These are phyloP conservation scores for Pseudocercospora fijiensis DNA, from an alignment of 2,329 filamentous ascomycete species.

Conservation along the genomic window DNA sequence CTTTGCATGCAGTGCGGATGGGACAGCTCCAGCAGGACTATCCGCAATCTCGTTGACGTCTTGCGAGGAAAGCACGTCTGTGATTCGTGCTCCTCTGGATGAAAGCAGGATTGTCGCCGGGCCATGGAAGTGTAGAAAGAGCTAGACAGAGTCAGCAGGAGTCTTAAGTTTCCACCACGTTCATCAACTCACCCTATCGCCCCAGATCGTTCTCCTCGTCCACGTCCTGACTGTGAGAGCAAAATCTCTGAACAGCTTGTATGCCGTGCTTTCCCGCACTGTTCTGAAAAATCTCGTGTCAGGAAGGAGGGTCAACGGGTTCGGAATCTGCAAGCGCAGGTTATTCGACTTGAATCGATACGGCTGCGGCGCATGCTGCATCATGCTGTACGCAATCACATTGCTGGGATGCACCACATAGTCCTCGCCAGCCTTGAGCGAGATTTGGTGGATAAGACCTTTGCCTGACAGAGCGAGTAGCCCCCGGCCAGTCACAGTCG, in stretches of 20 bases:
- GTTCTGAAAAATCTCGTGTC: slow-evolving; percentile 70
- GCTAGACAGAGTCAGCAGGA: slow-evolving; percentile 39
- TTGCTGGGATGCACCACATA: slow-evolving; percentile 88
- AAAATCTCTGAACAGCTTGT: slow-evolving; percentile 65
- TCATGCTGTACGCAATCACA: slow-evolving; percentile 84
- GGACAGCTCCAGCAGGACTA: slow-evolving; percentile 68
- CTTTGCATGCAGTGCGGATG: slow-evolving; percentile 53
- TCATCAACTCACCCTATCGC: slow-evolving; percentile 64
- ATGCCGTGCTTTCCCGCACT: slow-evolving; percentile 69
- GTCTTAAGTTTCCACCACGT: neutral
- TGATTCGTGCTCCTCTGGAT: slow-evolving; percentile 75
- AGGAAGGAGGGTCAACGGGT: slow-evolving; percentile 62
- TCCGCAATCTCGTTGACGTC: slow-evolving; percentile 91
- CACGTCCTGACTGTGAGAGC: slow-evolving; percentile 72
- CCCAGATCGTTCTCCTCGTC: slow-evolving; percentile 82
- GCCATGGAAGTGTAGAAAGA: slow-evolving; percentile 88
- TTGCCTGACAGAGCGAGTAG: slow-evolving; percentile 80
- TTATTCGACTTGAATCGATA: slow-evolving; percentile 81
- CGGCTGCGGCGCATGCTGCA: slow-evolving; percentile 69
- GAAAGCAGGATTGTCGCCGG: slow-evolving; percentile 85
- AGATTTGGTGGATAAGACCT: slow-evolving; percentile 85
- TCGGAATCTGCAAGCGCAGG: slow-evolving; percentile 75
- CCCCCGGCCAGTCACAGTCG: slow-evolving; percentile 82
- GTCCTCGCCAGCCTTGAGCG: slow-evolving; percentile 77
- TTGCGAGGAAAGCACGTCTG: slow-evolving; percentile 71